A percentile compares a stretch with the other conserved stretches of the same genome.
phyloP scores from a whole-genome alignment of 441 rosid species.

The Eutrema salsugineum region DNA sequence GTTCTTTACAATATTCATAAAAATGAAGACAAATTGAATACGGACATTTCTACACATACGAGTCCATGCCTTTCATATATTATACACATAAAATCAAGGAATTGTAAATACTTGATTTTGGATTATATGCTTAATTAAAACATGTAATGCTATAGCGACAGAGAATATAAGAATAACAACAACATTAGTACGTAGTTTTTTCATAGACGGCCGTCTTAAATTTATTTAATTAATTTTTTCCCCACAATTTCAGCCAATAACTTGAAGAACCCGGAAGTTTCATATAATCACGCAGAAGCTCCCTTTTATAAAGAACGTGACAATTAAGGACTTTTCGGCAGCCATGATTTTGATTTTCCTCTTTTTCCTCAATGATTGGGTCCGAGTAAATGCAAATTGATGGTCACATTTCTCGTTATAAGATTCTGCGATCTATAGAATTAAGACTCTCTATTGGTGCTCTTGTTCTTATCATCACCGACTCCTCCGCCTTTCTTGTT shows the following conservation, averaged over 20 bases:
- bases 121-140: background rate
- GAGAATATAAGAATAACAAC: background rate
- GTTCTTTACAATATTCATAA: background rate
- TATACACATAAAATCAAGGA: background rate
- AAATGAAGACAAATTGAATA: constrained; percentile 2
- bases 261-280: background rate
- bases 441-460: background rate
- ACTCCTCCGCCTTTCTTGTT: background rate
- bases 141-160: no score
- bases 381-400: constrained; percentile 3
- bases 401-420: background rate
- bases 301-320: background rate
- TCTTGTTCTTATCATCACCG: background rate
- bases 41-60: background rate
- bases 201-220: background rate
- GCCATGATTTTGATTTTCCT: background rate
- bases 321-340: background rate
- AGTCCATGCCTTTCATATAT: background rate
- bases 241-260: background rate
- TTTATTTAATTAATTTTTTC: background rate
- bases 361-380: constrained; percentile 21
- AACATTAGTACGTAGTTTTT: background rate
- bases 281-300: background rate
- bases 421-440: background rate
- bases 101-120: background rate